Evolutionary conservation across 768 basidiomycete species (phyloP), one percentile per base, ranked within the genome.

Genomic region (Termitomyces heimii): DNA sequence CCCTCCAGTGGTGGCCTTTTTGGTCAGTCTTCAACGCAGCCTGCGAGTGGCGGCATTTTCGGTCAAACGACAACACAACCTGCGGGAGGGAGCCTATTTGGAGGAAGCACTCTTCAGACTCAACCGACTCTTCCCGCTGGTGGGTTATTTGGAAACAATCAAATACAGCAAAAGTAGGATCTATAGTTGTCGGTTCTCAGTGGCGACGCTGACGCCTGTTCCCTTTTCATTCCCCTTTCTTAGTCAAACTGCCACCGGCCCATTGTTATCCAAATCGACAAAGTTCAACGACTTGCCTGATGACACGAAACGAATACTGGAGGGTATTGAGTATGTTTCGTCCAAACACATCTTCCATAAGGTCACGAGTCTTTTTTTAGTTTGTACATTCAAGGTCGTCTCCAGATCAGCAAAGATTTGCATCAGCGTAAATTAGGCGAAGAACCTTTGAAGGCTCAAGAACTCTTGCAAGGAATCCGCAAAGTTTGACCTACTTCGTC

Each of bases 261-360:
- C 77, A 10, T 73, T 74, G 6, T 81, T 85, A 62, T 73, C 75
- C 5, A 82, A 78, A 66, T 71, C 76, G 0, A 89, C 89, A 0
- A 92, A 90, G 66, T 93, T 91, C 70, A 93, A 92, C 54, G 91
- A 93, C 66, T 70, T 92, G 4, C 84, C 88, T 1, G 89, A 92
- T 51, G 77, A 82, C 2, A 59, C 85, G 22, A 88, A 83, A 70
- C 83, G 71, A 59, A 75, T 70, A 4, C 74, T 93, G 18, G 91
- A 92, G 65, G 67, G 69, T 39, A 80, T 93, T 43, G 91, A 93
- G 91, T 92, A 62, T 83, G 63, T 29, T 5, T 7, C 35, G 39
- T 48, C 18, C 32, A 43, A 50, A 35, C 37, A 46, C 26, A 52
- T 10, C n/a, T 37, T 28, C 50, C 20, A 4, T 49, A 24, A 35